These are phyloP conservation scores for Mucor lusitanicus DNA, from an alignment of 371 early-diverging fungal genomes.

Conservation along the genomic window DNA sequence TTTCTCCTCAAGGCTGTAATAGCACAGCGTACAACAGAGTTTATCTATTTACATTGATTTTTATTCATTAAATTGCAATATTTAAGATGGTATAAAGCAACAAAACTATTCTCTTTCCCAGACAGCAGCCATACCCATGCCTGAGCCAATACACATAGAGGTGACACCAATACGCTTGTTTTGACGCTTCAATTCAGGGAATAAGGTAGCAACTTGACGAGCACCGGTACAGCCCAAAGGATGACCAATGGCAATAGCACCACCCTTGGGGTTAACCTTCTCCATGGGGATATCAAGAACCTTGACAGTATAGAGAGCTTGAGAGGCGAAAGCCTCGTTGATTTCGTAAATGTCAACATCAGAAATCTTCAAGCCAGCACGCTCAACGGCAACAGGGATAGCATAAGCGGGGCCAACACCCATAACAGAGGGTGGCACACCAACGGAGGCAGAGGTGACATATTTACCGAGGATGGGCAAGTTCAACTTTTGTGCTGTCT, in stretches of 20 bases:
- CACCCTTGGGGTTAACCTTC: conserved; percentile 98
- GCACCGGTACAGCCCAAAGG: conserved; percentile 94
- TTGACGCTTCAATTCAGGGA: conserved; percentile 90
- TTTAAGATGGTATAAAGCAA: background rate
- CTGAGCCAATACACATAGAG: conserved; percentile 96
- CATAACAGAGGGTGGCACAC: conserved; percentile 91
- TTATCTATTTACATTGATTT: background rate
- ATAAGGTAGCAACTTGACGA: conserved; percentile 92
- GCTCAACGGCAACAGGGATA: conserved; percentile 88
- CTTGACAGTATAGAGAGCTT: conserved; percentile 93
- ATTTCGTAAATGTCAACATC: conserved; percentile 86
- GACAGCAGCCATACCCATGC: conserved; percentile 96
- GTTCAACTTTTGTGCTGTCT: conserved; percentile 85
- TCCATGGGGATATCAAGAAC: conserved; percentile 80
- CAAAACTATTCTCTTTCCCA: conserved; percentile 64
- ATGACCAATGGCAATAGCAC: conserved; percentile 78
- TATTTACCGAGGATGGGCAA: conserved; percentile 89
- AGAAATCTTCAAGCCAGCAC: conserved; percentile 77
- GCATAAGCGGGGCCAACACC: conserved; percentile 97
- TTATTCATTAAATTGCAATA: background rate
- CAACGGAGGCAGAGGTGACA: conserved; percentile 88
- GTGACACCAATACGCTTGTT: conserved; percentile 85
- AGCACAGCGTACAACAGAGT: no score
- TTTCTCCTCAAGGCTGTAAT: no score
- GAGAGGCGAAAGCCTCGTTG: conserved; percentile 99